Base-by-base conservation (phyloP, 495 filamentous ascomycete genomes). In the Halenospora varia region DNA sequence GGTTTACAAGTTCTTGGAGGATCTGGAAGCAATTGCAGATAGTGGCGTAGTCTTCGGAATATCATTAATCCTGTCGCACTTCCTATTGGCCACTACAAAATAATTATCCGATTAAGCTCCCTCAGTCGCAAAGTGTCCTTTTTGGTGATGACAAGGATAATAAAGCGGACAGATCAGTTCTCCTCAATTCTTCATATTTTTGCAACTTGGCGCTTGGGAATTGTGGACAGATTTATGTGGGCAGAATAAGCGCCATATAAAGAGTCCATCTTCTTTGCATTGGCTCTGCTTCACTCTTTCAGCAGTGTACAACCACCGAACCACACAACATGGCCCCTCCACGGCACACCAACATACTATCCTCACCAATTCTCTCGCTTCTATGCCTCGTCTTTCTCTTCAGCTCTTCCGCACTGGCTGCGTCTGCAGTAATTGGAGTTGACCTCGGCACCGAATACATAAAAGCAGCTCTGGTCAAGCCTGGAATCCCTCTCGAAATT, bases 371-470 rank as follows among this genome's bases (percentile, higher is more conserved):
- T 52, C 62, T 71, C 22, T 61, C 73, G 48, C 62, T 82, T 49
- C 61, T 81, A 50, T 73, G 70, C 51, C 64, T 76, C 53, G 58
- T 81, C 58, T 74, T 76, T 61, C 60, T 82, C 35, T 77, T 81
- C 56, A 73, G 74, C 46, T 67, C 73, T 25, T 72, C 76, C 50
- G 78, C 75, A 45, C 72, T 77, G 44, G 80, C 80, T 63, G 70
- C 74, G 57, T 78, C 88, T 40, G 87, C 87, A 44, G 92, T 99
- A 46, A 76, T 99, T 18, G 94, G 94, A 39, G 79, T 99, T 61
- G 94, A 99, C 74, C 78, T 99, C 11, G 94, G 94, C 51, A 97
- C 96, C 46, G 91, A 96, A 73, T 97, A 96, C 73, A 86, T 99
- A 69, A 99, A 97, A 79, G 93, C 93, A 15, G 85, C 90, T 2